Percentiles rank a stretch among this genome's conserved stretches.
Evolutionary conservation across 331 rosid species (phyloP).

Genomic region (Spiraea crenata): DNA sequence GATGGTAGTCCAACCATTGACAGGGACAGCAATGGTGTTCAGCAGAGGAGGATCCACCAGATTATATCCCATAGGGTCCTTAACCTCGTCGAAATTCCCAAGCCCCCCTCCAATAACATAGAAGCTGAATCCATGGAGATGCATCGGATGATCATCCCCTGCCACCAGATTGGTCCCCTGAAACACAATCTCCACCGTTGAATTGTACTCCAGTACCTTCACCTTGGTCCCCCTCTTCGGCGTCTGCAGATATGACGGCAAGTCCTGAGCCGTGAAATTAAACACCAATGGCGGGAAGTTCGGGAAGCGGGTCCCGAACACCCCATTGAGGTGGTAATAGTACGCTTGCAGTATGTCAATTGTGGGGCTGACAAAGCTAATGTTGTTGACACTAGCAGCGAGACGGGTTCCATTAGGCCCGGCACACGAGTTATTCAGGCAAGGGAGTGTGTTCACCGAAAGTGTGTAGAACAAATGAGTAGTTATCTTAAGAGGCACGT

Average conservation of each 20-base stretch:
- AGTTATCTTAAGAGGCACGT: slow-evolving; percentile 31
- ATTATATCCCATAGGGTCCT: slow-evolving; percentile 40
- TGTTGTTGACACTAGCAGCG: slow-evolving; percentile 46
- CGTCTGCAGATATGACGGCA: slow-evolving; percentile 21
- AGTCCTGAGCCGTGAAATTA: slow-evolving; percentile 38
- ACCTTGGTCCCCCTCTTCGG: slow-evolving; percentile 40
- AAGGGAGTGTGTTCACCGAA: slow-evolving; percentile 36
- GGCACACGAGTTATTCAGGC: slow-evolving; percentile 25
- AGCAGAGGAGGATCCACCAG: slow-evolving; percentile 45
- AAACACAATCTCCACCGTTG: slow-evolving; percentile 46
- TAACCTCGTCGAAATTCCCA: slow-evolving; percentile 45
- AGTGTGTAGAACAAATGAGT: slow-evolving; percentile 24
- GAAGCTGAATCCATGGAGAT: slow-evolving; percentile 54
- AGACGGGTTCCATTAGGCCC: slow-evolving; percentile 37
- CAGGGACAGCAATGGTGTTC: slow-evolving; percentile 42
- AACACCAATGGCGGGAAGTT: slow-evolving; percentile 33
- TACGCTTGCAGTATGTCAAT: slow-evolving; percentile 44
- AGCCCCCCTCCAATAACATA: slow-evolving; percentile 45
- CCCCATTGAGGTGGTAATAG: slow-evolving; percentile 37
- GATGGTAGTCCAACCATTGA: slow-evolving; percentile 47
- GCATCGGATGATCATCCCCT: slow-evolving; percentile 53
- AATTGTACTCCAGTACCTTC: slow-evolving; percentile 37
- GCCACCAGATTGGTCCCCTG: slow-evolving; percentile 52
- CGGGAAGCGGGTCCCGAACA: slow-evolving; percentile 30
- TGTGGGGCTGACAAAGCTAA: slow-evolving; percentile 32